Evolutionary conservation across 2,329 filamentous ascomycete genomes (phyloP).

Genomic region (Pseudogymnoascus sp.): DNA sequence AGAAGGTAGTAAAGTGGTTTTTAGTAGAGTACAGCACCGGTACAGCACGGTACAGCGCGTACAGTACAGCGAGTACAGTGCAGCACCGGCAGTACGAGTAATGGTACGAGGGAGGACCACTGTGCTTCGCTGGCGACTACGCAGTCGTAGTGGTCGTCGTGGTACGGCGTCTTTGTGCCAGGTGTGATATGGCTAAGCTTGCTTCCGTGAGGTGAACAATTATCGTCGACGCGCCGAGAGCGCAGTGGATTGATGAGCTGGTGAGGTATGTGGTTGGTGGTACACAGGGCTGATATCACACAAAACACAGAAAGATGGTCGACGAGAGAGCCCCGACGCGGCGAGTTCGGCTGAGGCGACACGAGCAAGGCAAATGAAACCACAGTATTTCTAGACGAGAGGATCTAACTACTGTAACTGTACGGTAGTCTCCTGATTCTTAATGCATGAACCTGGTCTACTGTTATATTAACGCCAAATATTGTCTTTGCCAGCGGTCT

Average conservation of each 20-base stretch:
- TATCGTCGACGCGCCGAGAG: neutral
- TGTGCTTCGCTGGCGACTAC: neutral
- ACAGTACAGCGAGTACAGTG: too few relatives aligned
- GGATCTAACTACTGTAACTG: neutral
- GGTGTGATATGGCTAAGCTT: neutral
- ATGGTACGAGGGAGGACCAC: neutral
- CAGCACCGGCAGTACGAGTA: neutral
- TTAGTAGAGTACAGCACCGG: too few relatives aligned
- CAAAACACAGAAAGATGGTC: neutral
- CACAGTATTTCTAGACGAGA: neutral
- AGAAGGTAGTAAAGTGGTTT: neutral
- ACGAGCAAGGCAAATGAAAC: neutral
- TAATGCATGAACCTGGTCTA: neutral
- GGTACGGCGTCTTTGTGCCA: neutral
- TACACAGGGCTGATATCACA: neutral
- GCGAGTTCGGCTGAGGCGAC: neutral
- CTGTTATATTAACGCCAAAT: neutral
- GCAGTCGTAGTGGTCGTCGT: neutral
- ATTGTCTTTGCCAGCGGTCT: neutral
- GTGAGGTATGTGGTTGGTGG: neutral
- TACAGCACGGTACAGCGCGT: neutral
- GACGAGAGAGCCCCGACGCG: neutral
- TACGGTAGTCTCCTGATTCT: neutral
- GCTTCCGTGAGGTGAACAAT: neutral
- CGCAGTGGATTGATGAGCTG: neutral